Evolutionary conservation across 176 grass and related monocot genomes (phyloP), one percentile per base, ranked within the genome.

Genomic region (Elymus sibiricus): DNA sequence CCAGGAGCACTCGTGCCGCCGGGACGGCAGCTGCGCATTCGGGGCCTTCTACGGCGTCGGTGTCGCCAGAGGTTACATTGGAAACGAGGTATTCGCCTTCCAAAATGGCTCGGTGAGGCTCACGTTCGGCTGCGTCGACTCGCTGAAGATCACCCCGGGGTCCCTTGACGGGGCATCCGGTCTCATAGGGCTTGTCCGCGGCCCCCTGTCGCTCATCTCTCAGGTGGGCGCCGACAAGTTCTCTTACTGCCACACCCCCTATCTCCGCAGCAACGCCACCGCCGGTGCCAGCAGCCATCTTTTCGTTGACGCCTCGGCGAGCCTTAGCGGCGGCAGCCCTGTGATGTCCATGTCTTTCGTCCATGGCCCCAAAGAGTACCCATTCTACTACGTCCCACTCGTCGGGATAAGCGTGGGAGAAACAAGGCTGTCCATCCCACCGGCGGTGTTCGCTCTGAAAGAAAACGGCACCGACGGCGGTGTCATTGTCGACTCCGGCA

Each of bases 201-300:
- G 86, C 60, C 2, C 7, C 5, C 70, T 87, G 1, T 87, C 86
- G 17, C 46, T 87, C 1, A 34, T 43, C 11, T 76, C 70, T 0
- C 79, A 87, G 79, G 37, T 65, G 17, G 61, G 70, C 25, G 79
- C 49, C 2, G 56, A 3, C 8, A 58, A 9, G 25, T 87, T 87
- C 86, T 76, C 86, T 17, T 87, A 87, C 86, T 87, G 86, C 44
- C 70, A 76, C 60, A 82, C 86, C 2, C 60, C 44, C 0, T 87
- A 82, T 44, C 47, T 73, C 77, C 25, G 61, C 25, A 64, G 25
- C 61, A 64, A 64, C 0, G 11, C 26, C 1, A 64, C 61, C 0
- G 11, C 11, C 24, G 24, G 24, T 63, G 60, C 26, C 5, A 64
- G 12, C 26, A 28, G 61, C 61, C 61, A 64, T 5, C 61, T 64